Conservation (phyloP, 257 asterid species). For the Vinca minor region DNA sequence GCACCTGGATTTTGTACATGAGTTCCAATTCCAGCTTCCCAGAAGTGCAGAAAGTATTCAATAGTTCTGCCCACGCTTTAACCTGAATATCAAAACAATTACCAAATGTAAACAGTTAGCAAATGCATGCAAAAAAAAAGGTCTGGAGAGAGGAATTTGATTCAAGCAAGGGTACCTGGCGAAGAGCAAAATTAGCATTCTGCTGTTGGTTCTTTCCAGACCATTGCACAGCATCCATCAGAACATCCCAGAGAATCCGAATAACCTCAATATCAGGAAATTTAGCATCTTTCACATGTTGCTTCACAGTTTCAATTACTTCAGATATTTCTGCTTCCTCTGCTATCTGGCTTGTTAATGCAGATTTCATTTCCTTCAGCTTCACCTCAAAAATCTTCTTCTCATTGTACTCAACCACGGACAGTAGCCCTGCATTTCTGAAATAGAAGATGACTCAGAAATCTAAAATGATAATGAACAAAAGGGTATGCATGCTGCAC, state of each 20-base stretch:
- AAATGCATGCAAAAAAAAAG: no score
- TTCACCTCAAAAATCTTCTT: constrained; percentile 78
- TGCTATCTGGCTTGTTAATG: constrained; percentile 66
- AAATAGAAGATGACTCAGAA: constrained; percentile 12
- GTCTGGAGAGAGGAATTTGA: background rate
- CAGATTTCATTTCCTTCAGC: constrained; percentile 83
- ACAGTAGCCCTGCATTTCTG: constrained; percentile 74
- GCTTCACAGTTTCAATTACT: constrained; percentile 88
- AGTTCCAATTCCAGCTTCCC: constrained; percentile 93
- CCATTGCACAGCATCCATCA: constrained; percentile 99
- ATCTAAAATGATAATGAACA: background rate
- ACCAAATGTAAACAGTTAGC: background rate
- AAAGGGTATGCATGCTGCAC: background rate
- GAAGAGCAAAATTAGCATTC: constrained; percentile 81
- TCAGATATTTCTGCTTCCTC: constrained; percentile 76
- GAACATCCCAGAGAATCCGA: constrained; percentile 79
- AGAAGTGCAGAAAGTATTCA: constrained; percentile 75
- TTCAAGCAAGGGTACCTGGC: constrained; percentile 50
- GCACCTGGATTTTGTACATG: constrained; percentile 85
- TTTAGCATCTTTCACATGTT: constrained; percentile 82
- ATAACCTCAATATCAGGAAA: constrained; percentile 87
- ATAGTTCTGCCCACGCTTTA: constrained; percentile 74
- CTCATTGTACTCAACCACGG: constrained; percentile 71
- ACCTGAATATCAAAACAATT: constrained; percentile 37
- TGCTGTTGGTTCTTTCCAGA: constrained; percentile 97